phyloP scores from a whole-genome alignment of 176 grass and related monocot species.

The Cenchrus americanus region DNA sequence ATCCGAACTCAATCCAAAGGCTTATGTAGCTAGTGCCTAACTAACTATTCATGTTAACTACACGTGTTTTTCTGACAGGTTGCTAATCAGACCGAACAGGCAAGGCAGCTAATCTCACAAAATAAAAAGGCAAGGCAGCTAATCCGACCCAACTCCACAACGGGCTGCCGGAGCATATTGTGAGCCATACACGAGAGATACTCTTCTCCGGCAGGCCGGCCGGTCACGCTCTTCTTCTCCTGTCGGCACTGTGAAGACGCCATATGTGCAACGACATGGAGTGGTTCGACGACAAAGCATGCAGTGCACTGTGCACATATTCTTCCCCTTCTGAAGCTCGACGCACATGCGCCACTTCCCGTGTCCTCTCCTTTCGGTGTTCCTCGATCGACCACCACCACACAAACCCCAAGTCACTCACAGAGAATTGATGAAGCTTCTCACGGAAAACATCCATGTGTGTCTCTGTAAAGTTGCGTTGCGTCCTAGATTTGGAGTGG shows the following conservation, averaged over 20 bases:
- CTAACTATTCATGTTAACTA: background rate
- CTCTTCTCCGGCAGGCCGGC: background rate
- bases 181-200: background rate
- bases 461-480: too few species aligned
- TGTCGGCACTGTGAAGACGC: background rate
- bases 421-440: too few species aligned
- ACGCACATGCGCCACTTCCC: background rate
- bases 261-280: background rate
- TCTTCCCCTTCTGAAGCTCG: background rate
- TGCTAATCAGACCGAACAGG: too few species aligned
- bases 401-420: too few species aligned
- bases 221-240: background rate
- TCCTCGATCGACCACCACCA: too few species aligned
- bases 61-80: background rate
- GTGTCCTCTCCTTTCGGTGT: background rate
- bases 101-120: background rate
- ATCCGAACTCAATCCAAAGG: too few species aligned
- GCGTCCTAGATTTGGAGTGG: background rate
- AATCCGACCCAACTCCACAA: constrained; percentile 7
- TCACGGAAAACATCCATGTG: too few species aligned
- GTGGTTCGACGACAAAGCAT: background rate
- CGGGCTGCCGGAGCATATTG: background rate
- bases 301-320: background rate
- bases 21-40: too few species aligned
- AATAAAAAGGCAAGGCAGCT: background rate